phyloP scores from a whole-genome alignment of 2,329 filamentous ascomycete genomes.

The Colletotrichum limetticola region DNA sequence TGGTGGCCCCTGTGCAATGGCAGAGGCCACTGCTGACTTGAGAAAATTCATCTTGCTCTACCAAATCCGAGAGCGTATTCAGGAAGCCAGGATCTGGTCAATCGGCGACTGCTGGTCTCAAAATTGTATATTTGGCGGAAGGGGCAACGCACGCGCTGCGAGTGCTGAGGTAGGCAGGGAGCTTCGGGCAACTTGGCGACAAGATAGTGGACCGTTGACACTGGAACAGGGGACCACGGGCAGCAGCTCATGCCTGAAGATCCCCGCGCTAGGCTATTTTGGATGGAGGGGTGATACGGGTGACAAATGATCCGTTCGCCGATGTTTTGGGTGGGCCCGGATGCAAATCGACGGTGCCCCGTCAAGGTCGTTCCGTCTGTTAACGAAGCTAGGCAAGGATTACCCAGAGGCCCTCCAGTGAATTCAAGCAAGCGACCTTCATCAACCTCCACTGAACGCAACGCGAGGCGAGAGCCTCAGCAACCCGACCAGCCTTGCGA shows the following conservation, averaged over 20 bases:
- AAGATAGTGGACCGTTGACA: constrained; percentile 18
- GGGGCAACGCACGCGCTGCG: constrained; percentile 27
- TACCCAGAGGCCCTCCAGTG: constrained; percentile 16
- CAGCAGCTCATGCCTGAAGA: constrained; percentile 9
- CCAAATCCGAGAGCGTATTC: not conserved
- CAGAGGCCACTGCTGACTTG: constrained; percentile 96
- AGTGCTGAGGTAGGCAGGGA: constrained; percentile 13
- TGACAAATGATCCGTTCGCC: constrained; percentile 24
- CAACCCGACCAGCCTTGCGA: constrained; percentile 8
- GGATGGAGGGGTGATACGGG: constrained; percentile 34
- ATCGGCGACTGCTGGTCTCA: constrained; percentile 7
- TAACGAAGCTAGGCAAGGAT: constrained; percentile 31
- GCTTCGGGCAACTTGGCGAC: constrained; percentile 33
- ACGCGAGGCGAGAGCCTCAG: constrained; percentile 32
- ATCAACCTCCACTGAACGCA: constrained; percentile 23
- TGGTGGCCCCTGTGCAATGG: constrained; percentile 92
- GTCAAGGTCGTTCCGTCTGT: constrained; percentile 8
- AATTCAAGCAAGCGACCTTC: constrained; percentile 7
- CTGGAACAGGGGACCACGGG: constrained; percentile 14
- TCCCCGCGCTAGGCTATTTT: constrained; percentile 35
- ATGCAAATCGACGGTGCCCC: not conserved
- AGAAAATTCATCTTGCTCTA: constrained; percentile 84
- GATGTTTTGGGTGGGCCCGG: constrained; percentile 8
- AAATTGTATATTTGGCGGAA: constrained; percentile 14
- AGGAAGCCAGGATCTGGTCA: not conserved